These are phyloP conservation scores for Gossypium ekmanianum DNA, from an alignment of 345 rosid genomes.

Conservation along the genomic window DNA sequence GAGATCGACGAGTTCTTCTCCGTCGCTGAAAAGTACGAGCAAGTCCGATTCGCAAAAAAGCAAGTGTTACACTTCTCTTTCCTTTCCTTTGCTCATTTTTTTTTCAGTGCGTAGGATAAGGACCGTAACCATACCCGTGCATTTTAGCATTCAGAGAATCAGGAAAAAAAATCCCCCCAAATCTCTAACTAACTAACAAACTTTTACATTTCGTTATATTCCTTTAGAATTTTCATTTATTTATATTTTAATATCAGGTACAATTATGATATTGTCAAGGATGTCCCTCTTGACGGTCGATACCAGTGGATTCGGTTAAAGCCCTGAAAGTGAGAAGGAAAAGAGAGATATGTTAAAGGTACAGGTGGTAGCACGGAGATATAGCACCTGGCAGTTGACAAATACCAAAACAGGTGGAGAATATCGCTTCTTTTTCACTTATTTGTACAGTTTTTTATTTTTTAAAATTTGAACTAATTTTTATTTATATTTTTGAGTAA, in stretches of 20 bases:
- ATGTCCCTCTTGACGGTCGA: slow-evolving; percentile 60
- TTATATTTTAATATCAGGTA: not conserved
- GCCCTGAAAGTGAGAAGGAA: not conserved
- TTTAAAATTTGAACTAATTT: too few species aligned
- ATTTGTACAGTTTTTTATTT: too few species aligned
- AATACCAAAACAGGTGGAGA: too few species aligned
- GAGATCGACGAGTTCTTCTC: slow-evolving; percentile 59
- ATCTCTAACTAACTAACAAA: slow-evolving; percentile 29
- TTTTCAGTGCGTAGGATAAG: slow-evolving; percentile 34
- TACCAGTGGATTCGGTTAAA: slow-evolving; percentile 59
- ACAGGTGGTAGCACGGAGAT: slow-evolving; percentile 17
- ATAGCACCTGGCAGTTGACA: too few species aligned
- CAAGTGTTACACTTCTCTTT: slow-evolving; percentile 17
- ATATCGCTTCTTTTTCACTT: too few species aligned
- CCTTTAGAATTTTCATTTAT: not conserved
- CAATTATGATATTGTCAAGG: slow-evolving; percentile 57
- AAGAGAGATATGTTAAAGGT: not conserved
- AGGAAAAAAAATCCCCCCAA: slow-evolving; percentile 6
- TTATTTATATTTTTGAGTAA: too few species aligned
- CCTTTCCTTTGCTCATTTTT: too few species aligned
- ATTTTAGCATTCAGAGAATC: slow-evolving; percentile 17
- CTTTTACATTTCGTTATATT: not conserved
- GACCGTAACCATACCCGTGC: not conserved
- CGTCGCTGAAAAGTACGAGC: slow-evolving; percentile 50
- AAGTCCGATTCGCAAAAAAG: slow-evolving; percentile 46